phyloP scores from a whole-genome alignment of 2,329 filamentous ascomycete genomes.

The Exophiala bonariae region DNA sequence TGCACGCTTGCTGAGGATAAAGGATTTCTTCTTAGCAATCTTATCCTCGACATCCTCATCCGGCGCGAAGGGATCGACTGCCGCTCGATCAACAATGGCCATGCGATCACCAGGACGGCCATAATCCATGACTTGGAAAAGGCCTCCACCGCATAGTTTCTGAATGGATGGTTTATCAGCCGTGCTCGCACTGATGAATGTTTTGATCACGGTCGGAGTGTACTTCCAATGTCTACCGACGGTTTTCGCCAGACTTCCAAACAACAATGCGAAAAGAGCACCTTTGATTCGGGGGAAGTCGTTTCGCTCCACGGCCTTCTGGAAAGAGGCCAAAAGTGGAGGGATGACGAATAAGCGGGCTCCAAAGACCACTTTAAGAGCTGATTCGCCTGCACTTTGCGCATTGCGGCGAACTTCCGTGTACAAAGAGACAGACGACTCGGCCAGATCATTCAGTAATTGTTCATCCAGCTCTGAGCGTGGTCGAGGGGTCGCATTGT shows the following conservation, averaged over 20 bases:
- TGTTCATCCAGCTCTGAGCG: slow-evolving; percentile 88
- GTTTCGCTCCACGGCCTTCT: slow-evolving; percentile 72
- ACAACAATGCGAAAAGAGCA: slow-evolving; percentile 84
- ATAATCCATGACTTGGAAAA: slow-evolving; percentile 88
- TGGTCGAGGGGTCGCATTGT: slow-evolving; percentile 84
- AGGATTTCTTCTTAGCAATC: slow-evolving; percentile 68
- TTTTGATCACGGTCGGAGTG: slow-evolving; percentile 81
- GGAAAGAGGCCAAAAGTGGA: slow-evolving; percentile 75
- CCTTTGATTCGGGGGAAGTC: slow-evolving; percentile 95
- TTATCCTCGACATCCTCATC: slow-evolving; percentile 59
- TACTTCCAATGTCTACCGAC: slow-evolving; percentile 92
- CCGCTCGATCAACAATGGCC: slow-evolving; percentile 73
- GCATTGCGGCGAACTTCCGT: slow-evolving; percentile 94
- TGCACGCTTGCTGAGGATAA: slow-evolving; percentile 71
- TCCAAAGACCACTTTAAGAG: slow-evolving; percentile 85
- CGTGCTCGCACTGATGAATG: slow-evolving; percentile 85
- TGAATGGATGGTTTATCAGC: slow-evolving; percentile 96
- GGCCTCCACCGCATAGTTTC: slow-evolving; percentile 75
- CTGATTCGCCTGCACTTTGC: slow-evolving; percentile 88
- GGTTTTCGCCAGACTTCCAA: slow-evolving; percentile 84
- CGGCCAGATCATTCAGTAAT: slow-evolving; percentile 80
- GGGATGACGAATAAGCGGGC: slow-evolving; percentile 87
- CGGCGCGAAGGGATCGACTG: slow-evolving; percentile 72
- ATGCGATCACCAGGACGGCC: slow-evolving; percentile 84
- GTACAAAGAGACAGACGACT: slow-evolving; percentile 87